Evolutionary conservation across 73 alveolate species (phyloP), one percentile per base, ranked within the genome.

Genomic region (Loxodes magnus): DNA sequence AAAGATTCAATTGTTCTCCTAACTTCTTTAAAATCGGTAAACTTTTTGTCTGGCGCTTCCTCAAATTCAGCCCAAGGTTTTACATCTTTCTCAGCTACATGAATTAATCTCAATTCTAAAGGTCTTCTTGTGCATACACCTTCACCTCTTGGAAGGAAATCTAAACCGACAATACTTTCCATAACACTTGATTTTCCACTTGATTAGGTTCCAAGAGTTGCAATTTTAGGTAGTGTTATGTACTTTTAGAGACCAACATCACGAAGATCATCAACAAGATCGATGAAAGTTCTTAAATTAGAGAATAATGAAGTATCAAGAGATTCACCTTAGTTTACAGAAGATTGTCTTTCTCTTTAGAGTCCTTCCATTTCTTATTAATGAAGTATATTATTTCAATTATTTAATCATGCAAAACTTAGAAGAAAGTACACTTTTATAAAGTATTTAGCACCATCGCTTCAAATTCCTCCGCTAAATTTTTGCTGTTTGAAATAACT

Each of bases 141-240:
- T 60, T 84, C 68, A 34, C 74, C 70, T 56, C 97, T 70, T n/a
- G 99, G 99, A 19, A 94, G 74, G 81, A 94, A 84, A 69, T 94
- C 98, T 50, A 94, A 48, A 30, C 99, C 99, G 7, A 94, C 97
- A 67, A 94, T 94, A 48, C 83, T 72, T 60, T 93, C 97, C 35
- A 94, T 84, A 24, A 94, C 85, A n/a, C 97, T 84, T 31, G 94
- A 80, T 69, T 94, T 94, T 28, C 96, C 16, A 35, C 29, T 20
- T 56, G 71, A 15, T 51, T 19, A 43, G 10, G 48, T 10, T 16
- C 78, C 78, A 34, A 64, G 46, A 9, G 67, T 51, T 51, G 73
- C 81, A 14, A 78, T 78, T 57, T 71, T 56, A 12, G 92, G 92
- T 31, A 78, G 43, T 43, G 63, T 58, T 20, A 78, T 78, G 43